Evolutionary conservation across 768 basidiomycete species (phyloP).

Genomic region (Lepiota brunneoincarnata): DNA sequence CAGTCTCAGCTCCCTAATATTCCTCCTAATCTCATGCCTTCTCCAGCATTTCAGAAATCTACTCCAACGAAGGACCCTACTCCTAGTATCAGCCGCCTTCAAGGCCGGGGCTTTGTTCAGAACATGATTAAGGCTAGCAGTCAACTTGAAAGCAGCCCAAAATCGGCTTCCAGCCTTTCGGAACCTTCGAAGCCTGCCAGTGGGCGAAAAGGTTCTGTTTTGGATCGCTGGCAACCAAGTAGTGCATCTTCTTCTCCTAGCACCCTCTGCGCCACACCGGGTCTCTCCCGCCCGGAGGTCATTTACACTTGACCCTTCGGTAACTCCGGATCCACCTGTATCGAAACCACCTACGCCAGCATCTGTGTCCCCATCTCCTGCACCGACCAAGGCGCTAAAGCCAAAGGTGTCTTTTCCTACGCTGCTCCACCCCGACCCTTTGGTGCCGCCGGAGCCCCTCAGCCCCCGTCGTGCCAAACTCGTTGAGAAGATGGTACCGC

Average conservation of each 20-base stretch:
- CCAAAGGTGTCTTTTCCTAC: constrained; percentile 41
- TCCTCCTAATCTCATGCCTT: constrained; percentile 40
- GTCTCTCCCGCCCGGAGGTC: constrained; percentile 34
- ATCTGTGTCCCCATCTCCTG: neutral
- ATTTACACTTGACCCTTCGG: constrained; percentile 28
- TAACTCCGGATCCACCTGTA: constrained; percentile 16
- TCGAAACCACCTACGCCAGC: neutral
- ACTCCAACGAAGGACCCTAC: constrained; percentile 66
- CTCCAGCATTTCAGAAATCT: constrained; percentile 59
- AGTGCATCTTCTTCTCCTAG: constrained; percentile 22
- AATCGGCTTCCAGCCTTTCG: constrained; percentile 27
- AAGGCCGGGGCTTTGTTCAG: constrained; percentile 86
- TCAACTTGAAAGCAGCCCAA: constrained; percentile 43
- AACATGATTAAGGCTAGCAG: constrained; percentile 74
- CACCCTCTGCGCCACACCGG: constrained; percentile 33
- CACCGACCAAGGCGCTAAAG: constrained; percentile 21
- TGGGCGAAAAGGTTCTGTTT: constrained; percentile 50
- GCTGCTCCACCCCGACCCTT: constrained; percentile 22
- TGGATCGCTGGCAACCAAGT: constrained; percentile 68
- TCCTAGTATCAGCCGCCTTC: constrained; percentile 77
- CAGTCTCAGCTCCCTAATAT: constrained; percentile 42
- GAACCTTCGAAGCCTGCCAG: constrained; percentile 29
- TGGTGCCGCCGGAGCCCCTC: constrained; percentile 14
- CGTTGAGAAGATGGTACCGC: constrained; percentile 24
- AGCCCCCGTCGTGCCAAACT: constrained; percentile 15